Percentiles rank a stretch among this genome's conserved stretches.
Conservation (phyloP, 805 yeast species). For the Ogataea henricii region DNA sequence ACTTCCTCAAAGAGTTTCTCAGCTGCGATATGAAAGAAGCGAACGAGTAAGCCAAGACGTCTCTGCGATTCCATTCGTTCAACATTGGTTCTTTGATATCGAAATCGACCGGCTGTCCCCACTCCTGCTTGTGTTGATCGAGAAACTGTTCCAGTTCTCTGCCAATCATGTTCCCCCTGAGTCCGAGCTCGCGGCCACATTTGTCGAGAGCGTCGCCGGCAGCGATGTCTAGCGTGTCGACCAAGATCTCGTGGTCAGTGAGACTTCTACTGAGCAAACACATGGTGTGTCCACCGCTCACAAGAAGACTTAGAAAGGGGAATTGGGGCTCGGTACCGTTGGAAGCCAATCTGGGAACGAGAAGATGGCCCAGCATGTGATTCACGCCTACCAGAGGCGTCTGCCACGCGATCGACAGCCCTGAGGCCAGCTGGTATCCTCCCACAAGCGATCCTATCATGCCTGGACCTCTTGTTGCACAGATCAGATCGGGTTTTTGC, state of each 20-base stretch:
- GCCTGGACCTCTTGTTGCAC: conserved; percentile 96
- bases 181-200: conserved; percentile 83
- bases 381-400: conserved; percentile 87
- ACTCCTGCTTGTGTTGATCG: conserved; percentile 33
- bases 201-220: conserved; percentile 93
- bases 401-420: conserved; percentile 75
- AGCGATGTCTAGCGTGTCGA: conserved; percentile 83
- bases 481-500: conserved; percentile 64
- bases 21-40: conserved; percentile 57
- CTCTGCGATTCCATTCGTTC: conserved; percentile 47
- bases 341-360: conserved; percentile 58
- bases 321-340: conserved; percentile 48
- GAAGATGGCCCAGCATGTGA: conserved; percentile 92
- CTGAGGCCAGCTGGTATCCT: conserved; percentile 84
- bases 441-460: conserved; percentile 87
- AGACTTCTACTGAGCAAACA: conserved; percentile 66
- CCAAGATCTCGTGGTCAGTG: conserved; percentile 67
- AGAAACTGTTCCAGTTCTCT: conserved; percentile 71
- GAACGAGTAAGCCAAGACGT: conserved; percentile 65
- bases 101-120: conserved; percentile 33
- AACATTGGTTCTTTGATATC: conserved; percentile 51
- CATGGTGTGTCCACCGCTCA: conserved; percentile 95
- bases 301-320: conserved; percentile 77
- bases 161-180: conserved; percentile 83
- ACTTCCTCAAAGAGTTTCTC: conserved; percentile 30